Evolutionary conservation across 441 rosid genomes (phyloP), one percentile per base, ranked within the genome.

Genomic region (Brassica hybrid): DNA sequence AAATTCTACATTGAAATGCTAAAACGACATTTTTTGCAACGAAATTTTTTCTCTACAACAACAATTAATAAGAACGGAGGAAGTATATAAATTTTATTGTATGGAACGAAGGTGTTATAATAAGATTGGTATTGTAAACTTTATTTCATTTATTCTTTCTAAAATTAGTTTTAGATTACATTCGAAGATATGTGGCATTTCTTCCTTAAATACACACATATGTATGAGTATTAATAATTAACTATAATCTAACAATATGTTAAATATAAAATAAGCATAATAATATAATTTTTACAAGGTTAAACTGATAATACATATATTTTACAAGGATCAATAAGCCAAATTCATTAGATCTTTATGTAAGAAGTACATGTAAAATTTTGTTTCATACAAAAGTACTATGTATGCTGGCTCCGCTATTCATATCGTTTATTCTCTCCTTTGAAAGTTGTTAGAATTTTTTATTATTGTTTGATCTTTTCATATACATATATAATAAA

Each of bases 401-500:
- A 45, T 12, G 50, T 32, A 8, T 41, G 5, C 14, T 43, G 11
- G 50, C 14, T 43, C 50, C 50, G 14, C 14, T 4, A 11, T 43
- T 43, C n/a, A 43, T 43, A 12, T 43, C 6, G 50, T 43, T 43
- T 43, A 11, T 43, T 43, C 14, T 43, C 50, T 43, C 14, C 14
- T 43, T 43, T 43, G 50, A 43, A 43, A 12, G 50, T 43, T 43
- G n/a, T 43, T 43, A 12, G 50, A 12, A 3, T 41, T 12, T 41
- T 41, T 43, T 43, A 65, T 45, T 67, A 9, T 67, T 67, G 17
- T 23, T 14, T 21, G 54, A 21, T 45, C 23, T 56, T 57, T 57
- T 57, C 25, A 19, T 58, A 58, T 58, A 67, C 21, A 67, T 0
- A 8, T 13, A 45, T 21, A 45, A 19, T 18, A 18, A 65, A 59